Conservation (phyloP, 805 yeast genomes). For the Wilhelminamyces savonicus region DNA sequence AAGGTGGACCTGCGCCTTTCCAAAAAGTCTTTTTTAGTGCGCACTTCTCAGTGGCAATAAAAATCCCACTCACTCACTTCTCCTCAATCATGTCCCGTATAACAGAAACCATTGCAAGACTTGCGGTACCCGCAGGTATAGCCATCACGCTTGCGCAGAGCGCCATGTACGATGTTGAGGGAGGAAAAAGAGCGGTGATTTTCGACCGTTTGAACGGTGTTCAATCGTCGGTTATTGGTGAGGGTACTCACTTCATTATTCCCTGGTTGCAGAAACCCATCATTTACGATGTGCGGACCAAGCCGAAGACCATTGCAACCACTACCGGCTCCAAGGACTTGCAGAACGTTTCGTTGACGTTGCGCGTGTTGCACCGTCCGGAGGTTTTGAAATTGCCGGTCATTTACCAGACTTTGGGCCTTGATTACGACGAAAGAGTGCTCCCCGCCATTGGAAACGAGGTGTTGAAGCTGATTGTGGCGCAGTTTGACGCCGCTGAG, state of each 20-base stretch:
- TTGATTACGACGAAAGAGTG: conserved; percentile 92
- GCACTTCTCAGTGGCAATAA: no score
- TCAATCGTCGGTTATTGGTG: conserved; percentile 82
- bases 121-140: conserved; percentile 69
- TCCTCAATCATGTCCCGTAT: conserved; percentile 17
- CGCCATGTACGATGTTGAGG: conserved; percentile 89
- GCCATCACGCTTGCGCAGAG: conserved; percentile 69
- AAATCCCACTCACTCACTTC: no score
- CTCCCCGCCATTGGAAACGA: conserved; percentile 91
- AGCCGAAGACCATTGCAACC: conserved; percentile 87
- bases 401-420: conserved; percentile 86
- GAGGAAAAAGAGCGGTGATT: conserved; percentile 93
- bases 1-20: no score
- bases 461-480: conserved; percentile 82
- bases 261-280: conserved; percentile 97
- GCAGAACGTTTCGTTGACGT: conserved; percentile 89
- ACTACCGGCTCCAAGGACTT: conserved; percentile 96
- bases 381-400: conserved; percentile 75
- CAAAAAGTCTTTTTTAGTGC: no score
- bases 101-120: conserved; percentile 30
- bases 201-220: conserved; percentile 91
- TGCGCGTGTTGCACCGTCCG: conserved; percentile 92
- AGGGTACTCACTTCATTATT: conserved; percentile 90
- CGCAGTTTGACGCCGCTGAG: conserved; percentile 94
- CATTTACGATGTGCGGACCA: conserved; percentile 88